These are phyloP conservation scores for Apiotrichum akiyoshidainum DNA, from an alignment of 1,284 basidiomycete species.

Conservation along the genomic window DNA sequence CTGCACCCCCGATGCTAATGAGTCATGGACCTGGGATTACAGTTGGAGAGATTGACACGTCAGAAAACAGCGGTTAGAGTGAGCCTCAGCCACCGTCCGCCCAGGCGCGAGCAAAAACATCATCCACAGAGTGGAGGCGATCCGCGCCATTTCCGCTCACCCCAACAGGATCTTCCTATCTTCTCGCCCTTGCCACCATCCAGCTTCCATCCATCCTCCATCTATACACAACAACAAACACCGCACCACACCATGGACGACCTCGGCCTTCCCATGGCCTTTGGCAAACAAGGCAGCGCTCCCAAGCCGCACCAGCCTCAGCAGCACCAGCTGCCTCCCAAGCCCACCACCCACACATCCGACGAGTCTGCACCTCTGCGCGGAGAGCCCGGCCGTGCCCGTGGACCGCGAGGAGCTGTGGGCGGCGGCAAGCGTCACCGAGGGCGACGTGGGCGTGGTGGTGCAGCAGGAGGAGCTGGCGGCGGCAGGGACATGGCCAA, in stretches of 20 bases:
- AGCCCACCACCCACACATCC: constrained; percentile 1
- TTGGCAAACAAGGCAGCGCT: constrained; percentile 30
- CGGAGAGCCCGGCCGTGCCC: neutral
- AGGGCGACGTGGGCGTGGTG: constrained; percentile 13
- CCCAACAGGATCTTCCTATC: neutral
- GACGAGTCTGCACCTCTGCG: neutral
- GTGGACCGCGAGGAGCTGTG: constrained; percentile 33
- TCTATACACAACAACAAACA: neutral
- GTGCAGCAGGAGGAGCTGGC: neutral
- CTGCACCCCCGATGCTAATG: too few species aligned
- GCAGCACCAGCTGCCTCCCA: constrained; percentile 8
- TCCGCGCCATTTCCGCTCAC: too few species aligned
- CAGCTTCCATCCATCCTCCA: neutral
- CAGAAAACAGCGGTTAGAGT: too few species aligned
- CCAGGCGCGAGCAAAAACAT: too few species aligned
- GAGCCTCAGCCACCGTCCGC: too few species aligned
- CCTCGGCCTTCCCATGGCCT: constrained; percentile 33
- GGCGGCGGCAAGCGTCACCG: constrained; percentile 29
- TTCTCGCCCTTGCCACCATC: neutral
- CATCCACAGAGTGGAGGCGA: too few species aligned
- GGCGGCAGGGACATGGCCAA: too few species aligned
- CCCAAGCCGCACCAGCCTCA: neutral
- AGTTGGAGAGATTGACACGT: too few species aligned
- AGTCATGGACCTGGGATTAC: too few species aligned
- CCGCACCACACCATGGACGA: constrained; percentile 28